Percentiles rank a stretch among this genome's conserved stretches.
Evolutionary conservation across 208 protist genomes (phyloP).

Genomic region (Porcisia deanei): DNA sequence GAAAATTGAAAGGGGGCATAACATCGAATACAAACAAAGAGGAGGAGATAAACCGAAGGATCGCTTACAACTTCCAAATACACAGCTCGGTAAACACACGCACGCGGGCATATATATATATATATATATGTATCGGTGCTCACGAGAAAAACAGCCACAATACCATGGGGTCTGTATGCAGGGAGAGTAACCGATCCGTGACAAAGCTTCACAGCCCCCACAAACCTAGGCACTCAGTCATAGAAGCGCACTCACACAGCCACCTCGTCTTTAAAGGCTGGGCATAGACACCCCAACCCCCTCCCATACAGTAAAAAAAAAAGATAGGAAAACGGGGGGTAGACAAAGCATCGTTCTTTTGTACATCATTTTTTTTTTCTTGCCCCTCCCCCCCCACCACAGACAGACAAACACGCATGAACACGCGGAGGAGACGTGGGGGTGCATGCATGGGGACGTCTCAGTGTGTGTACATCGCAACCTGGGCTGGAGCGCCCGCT

Average conservation of each 20-base stretch:
- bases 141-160: neutral
- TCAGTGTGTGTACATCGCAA: neutral
- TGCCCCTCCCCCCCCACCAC: neutral
- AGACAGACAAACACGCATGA: neutral
- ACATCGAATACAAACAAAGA: neutral
- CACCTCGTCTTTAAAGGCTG: neutral
- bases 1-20: constrained; percentile 2
- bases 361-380: too few species aligned
- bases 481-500: too few species aligned
- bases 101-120: neutral
- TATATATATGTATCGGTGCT: neutral
- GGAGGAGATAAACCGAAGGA: neutral
- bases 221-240: neutral
- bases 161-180: neutral
- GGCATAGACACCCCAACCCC: too few species aligned
- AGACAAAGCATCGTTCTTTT: too few species aligned
- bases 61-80: neutral
- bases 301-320: too few species aligned
- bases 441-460: neutral
- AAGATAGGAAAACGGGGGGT: too few species aligned
- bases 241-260: neutral
- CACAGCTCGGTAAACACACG: neutral
- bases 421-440: neutral
- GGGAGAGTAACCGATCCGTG: neutral
- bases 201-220: neutral